Evolutionary conservation across 257 asterid genomes (phyloP).

Genomic region (Solanum dulcamara): DNA sequence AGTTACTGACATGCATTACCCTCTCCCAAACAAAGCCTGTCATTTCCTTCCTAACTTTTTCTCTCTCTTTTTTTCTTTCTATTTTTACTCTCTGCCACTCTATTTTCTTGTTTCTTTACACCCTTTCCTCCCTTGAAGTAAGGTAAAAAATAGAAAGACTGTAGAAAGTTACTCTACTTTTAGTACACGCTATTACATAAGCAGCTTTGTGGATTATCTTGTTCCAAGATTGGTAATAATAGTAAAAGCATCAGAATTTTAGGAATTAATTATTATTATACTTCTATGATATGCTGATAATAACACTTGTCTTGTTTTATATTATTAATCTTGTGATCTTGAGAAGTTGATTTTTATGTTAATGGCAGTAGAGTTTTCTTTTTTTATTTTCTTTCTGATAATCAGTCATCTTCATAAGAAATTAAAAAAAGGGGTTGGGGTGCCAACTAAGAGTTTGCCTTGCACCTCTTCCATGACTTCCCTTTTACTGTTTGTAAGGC

Average conservation of each 20-base stretch:
- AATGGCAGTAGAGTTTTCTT: not conserved
- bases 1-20: not conserved
- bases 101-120: not conserved
- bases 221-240: not conserved
- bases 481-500: constrained; percentile 44
- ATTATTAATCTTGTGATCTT: not conserved
- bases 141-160: not conserved
- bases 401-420: constrained; percentile 28
- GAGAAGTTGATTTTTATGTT: not conserved
- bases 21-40: not conserved
- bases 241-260: not conserved
- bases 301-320: not conserved
- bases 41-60: not conserved
- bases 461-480: constrained; percentile 42
- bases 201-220: not conserved
- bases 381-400: not conserved
- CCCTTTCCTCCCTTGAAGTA: not conserved
- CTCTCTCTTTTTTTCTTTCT: not conserved
- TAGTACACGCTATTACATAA: not conserved
- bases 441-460: constrained; percentile 31
- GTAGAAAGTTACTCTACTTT: constrained; percentile 1
- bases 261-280: not conserved
- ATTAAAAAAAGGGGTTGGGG: constrained; percentile 3
- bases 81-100: not conserved
- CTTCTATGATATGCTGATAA: not conserved